Percentiles rank a stretch among this genome's conserved stretches.
These are phyloP conservation scores for Stenocarpella maydis DNA, from an alignment of 2,329 filamentous ascomycete genomes.

Conservation along the genomic window DNA sequence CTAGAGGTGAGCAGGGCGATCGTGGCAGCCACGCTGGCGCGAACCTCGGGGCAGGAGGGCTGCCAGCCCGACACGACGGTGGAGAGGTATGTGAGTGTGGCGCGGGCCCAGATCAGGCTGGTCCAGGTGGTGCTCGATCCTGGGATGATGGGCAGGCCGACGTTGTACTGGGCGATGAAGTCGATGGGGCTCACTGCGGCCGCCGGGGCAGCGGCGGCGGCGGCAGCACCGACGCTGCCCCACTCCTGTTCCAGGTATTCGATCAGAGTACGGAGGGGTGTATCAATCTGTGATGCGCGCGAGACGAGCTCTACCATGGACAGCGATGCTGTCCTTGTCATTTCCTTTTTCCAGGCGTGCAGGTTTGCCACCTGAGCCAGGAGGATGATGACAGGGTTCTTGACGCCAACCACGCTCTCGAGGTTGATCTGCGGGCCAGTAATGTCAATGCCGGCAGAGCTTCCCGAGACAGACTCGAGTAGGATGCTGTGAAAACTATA, in stretches of 20 bases:
- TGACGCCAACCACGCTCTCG: conserved; percentile 61
- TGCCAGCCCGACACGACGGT: conserved; percentile 62
- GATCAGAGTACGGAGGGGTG: conserved; percentile 46
- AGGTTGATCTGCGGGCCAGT: conserved; percentile 50
- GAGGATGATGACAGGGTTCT: conserved; percentile 65
- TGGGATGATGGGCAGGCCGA: not conserved
- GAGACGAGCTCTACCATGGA: conserved; percentile 54
- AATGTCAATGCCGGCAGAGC: conserved; percentile 41
- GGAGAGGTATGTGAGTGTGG: conserved; percentile 55
- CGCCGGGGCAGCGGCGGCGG: not conserved
- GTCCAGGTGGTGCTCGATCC: not conserved
- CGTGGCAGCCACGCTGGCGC: conserved; percentile 38
- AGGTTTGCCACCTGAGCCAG: conserved; percentile 63
- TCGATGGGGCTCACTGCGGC: conserved; percentile 6
- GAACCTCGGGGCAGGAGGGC: conserved; percentile 53
- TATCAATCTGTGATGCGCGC: conserved; percentile 46
- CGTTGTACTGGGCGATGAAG: conserved; percentile 26
- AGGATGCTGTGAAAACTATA: conserved; percentile 45
- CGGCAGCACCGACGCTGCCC: conserved; percentile 43
- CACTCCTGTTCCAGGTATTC: conserved; percentile 41
- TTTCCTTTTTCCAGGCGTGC: conserved; percentile 63
- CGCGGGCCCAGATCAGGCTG: conserved; percentile 55
- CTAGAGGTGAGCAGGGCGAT: conserved; percentile 34
- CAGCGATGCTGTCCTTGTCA: conserved; percentile 52
- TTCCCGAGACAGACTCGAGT: conserved; percentile 42